Evolutionary conservation across 2,329 filamentous ascomycete species (phyloP).

Genomic region (Trichophyton simii): DNA sequence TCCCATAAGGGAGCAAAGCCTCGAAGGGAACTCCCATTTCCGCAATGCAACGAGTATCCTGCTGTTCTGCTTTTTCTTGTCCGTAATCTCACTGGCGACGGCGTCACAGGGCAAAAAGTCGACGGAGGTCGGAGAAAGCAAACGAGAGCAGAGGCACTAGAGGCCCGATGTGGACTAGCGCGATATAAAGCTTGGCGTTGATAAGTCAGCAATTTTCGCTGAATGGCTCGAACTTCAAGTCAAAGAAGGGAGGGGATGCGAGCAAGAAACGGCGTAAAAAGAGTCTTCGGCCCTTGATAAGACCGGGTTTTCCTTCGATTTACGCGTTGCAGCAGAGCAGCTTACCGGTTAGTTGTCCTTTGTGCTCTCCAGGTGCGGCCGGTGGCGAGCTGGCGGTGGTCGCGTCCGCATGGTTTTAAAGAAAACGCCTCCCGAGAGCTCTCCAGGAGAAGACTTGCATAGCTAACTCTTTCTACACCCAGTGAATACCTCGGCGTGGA

Average conservation of each 20-base stretch:
- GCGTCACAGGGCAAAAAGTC: not conserved
- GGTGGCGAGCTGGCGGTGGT: not conserved
- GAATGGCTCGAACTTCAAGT: constrained; percentile 11
- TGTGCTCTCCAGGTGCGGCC: not conserved
- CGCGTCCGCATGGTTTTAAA: not conserved
- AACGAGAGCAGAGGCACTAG: not conserved
- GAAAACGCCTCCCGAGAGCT: not conserved
- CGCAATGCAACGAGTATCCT: not conserved
- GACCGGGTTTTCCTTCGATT: not conserved
- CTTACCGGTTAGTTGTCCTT: not conserved
- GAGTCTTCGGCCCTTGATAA: not conserved
- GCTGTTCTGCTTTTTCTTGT: not conserved
- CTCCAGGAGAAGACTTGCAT: not conserved
- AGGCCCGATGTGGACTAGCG: constrained; percentile 10
- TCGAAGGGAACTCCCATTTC: constrained; percentile 55
- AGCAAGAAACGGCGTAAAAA: not conserved
- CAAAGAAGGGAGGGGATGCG: constrained; percentile 10
- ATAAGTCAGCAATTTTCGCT: constrained; percentile 15
- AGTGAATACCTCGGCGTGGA: not conserved
- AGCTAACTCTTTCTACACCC: not conserved
- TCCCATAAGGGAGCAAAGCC: constrained; percentile 51
- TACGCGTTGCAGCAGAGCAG: not conserved
- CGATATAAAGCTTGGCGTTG: constrained; percentile 10
- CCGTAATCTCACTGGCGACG: not conserved
- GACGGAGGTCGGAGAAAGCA: not conserved